phyloP scores from a whole-genome alignment of 2,329 filamentous ascomycete genomes.

The Stagonosporopsis rhizophila region DNA sequence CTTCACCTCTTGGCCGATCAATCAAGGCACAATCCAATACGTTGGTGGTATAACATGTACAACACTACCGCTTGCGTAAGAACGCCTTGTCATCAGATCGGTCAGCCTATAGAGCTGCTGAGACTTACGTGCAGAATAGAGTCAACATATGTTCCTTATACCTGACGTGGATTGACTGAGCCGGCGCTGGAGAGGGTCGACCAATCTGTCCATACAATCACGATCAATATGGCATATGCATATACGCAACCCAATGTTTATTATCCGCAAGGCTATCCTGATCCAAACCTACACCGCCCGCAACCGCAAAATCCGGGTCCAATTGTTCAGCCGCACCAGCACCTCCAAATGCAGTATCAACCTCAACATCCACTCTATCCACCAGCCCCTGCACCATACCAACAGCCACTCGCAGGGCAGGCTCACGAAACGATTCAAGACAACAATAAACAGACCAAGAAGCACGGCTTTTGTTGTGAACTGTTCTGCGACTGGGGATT shows the following conservation, averaged over 20 bases:
- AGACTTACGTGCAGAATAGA: not conserved
- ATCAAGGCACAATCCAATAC: not conserved
- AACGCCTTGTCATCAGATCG: not conserved
- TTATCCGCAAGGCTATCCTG: not conserved
- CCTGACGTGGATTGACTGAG: not conserved
- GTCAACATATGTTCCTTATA: not conserved
- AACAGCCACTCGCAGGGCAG: not conserved
- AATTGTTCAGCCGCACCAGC: not conserved
- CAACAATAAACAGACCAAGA: not conserved
- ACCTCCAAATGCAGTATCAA: not conserved
- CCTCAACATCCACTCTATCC: not conserved
- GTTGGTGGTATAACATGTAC: not conserved
- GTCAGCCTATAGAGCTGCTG: not conserved
- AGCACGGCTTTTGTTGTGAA: not conserved
- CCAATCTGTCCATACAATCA: not conserved
- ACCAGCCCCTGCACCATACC: not conserved
- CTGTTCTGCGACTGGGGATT: not conserved
- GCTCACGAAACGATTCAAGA: not conserved
- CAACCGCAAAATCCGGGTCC: not conserved
- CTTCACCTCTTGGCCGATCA: not conserved
- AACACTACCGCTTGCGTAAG: not conserved
- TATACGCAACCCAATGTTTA: not conserved
- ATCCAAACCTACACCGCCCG: not conserved
- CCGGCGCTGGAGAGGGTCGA: not conserved
- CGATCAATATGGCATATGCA: not conserved